These are phyloP conservation scores for Picochlorum sp. DNA, from an alignment of 139 green algal genomes.

Conservation along the genomic window DNA sequence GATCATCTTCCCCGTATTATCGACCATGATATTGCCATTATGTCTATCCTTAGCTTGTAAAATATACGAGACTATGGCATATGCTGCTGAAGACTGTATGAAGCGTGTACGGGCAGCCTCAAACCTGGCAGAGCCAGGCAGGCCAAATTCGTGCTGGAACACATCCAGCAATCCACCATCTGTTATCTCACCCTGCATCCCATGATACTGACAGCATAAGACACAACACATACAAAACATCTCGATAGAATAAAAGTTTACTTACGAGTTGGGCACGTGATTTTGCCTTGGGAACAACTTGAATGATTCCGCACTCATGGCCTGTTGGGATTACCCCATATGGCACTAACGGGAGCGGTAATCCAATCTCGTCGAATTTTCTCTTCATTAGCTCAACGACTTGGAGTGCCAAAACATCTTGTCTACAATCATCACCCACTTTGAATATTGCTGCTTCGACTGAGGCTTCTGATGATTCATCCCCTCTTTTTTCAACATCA, in stretches of 20 bases:
- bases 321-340: slow-evolving; percentile 94
- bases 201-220: slow-evolving; percentile 12
- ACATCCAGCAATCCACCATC: slow-evolving; percentile 90
- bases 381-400: slow-evolving; percentile 70
- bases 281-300: slow-evolving; percentile 85
- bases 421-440: slow-evolving; percentile 89
- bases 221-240: slow-evolving; percentile 57
- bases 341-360: slow-evolving; percentile 80
- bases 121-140: slow-evolving; percentile 61
- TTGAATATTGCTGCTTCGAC: slow-evolving; percentile 83
- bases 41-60: slow-evolving; percentile 92
- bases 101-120: slow-evolving; percentile 83
- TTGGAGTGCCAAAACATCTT: slow-evolving; percentile 96
- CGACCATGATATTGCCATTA: slow-evolving; percentile 97
- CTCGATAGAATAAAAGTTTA: slow-evolving; percentile 10
- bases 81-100: slow-evolving; percentile 68
- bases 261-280: slow-evolving; percentile 20
- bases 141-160: slow-evolving; percentile 83
- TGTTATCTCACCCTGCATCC: slow-evolving; percentile 71
- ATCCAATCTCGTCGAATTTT: slow-evolving; percentile 55
- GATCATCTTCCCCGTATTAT: slow-evolving; percentile 83
- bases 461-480: neutral
- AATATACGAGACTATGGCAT: slow-evolving; percentile 83
- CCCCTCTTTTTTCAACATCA: slow-evolving; percentile 42
- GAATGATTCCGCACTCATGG: slow-evolving; percentile 93